Conservation (phyloP, 495 filamentous ascomycete genomes). For the Thermothielavioides terrestris region DNA sequence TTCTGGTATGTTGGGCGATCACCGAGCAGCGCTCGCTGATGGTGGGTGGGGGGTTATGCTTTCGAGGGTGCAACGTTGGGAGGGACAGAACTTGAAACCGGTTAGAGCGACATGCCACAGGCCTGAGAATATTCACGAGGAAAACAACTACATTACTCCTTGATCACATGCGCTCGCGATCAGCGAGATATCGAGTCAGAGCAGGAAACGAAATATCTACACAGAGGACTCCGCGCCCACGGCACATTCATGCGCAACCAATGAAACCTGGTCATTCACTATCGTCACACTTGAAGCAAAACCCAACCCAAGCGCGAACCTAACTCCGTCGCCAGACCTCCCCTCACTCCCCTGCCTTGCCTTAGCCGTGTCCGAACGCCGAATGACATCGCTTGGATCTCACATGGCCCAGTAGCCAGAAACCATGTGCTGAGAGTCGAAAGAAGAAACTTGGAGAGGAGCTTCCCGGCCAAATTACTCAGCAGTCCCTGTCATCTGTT, state of each 20-base stretch:
- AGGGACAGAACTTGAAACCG: too few species aligned
- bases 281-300: background rate
- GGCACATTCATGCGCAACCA: background rate
- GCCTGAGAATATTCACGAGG: too few species aligned
- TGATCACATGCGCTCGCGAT: too few species aligned
- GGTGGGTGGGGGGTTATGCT: too few species aligned
- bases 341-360: background rate
- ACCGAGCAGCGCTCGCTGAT: too few species aligned
- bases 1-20: too few species aligned
- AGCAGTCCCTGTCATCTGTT: constrained; percentile 10
- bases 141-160: too few species aligned
- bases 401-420: background rate
- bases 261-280: background rate
- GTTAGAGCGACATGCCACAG: too few species aligned
- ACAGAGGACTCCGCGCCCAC: background rate
- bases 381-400: background rate
- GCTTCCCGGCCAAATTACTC: background rate
- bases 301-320: background rate
- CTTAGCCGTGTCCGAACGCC: constrained; percentile 8
- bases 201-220: constrained; percentile 1
- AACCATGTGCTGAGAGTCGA: constrained; percentile 1
- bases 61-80: too few species aligned
- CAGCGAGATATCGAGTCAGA: too few species aligned
- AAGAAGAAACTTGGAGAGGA: background rate
- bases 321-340: background rate